Percentiles rank a stretch among this genome's conserved stretches.
phyloP scores from a whole-genome alignment of 2,329 filamentous ascomycete genomes.

The Huntiella abstrusa region DNA sequence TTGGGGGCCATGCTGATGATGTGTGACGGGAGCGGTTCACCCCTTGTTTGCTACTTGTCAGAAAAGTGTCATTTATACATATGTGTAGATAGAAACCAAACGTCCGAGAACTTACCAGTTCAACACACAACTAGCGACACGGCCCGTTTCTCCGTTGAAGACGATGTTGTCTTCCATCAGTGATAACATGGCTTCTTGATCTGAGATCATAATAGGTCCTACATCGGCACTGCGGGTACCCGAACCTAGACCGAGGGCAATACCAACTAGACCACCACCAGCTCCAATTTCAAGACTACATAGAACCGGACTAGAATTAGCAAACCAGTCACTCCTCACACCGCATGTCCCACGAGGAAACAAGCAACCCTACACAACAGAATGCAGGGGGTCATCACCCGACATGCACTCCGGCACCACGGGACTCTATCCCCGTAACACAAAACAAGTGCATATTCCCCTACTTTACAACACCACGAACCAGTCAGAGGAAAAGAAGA shows the following conservation, averaged over 20 bases:
- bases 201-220: conserved; percentile 56
- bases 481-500: background rate
- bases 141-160: conserved; percentile 52
- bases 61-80: no score
- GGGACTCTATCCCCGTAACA: conserved; percentile 1
- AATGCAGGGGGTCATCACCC: no score
- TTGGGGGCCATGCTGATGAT: conserved; percentile 44
- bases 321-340: background rate
- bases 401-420: no score
- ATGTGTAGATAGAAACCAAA: background rate
- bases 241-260: conserved; percentile 32
- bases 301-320: background rate
- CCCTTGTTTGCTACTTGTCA: conserved; percentile 21
- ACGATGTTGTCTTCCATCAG: conserved; percentile 75
- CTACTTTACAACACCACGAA: background rate
- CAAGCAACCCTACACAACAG: background rate
- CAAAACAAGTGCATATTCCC: background rate
- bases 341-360: background rate
- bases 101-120: conserved; percentile 48
- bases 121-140: conserved; percentile 49
- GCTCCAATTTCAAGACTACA: conserved; percentile 74
- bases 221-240: conserved; percentile 24
- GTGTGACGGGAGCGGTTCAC: conserved; percentile 35
- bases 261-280: conserved; percentile 70
- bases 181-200: conserved; percentile 67